phyloP scores from a whole-genome alignment of 169 alveolate genomes.

The Cryptosporidium xiaoi region DNA sequence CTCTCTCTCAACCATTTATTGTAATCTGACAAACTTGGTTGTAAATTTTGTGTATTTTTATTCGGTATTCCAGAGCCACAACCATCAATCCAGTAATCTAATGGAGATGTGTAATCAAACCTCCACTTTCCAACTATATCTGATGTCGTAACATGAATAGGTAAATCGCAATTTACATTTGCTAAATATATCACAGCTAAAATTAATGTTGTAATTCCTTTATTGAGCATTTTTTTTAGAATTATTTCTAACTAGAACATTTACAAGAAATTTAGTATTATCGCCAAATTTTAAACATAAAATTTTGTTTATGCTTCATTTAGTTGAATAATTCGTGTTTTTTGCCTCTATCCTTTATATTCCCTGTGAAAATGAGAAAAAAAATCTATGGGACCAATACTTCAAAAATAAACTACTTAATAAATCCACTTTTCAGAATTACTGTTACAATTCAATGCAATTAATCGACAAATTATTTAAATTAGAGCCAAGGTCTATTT shows the following conservation, averaged over 20 bases:
- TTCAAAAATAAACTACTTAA: too few species aligned
- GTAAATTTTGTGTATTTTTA: slow-evolving; percentile 77
- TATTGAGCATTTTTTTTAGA: background rate
- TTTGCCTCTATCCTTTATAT: too few species aligned
- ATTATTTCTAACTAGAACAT: background rate
- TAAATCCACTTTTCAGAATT: too few species aligned
- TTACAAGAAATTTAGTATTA: too few species aligned
- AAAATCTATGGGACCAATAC: too few species aligned
- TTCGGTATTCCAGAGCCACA: slow-evolving; percentile 82
- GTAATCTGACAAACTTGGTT: slow-evolving; percentile 63
- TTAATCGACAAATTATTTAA: too few species aligned
- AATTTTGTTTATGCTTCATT: too few species aligned
- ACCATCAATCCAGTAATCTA: slow-evolving; percentile 53
- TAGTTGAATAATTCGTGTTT: too few species aligned
- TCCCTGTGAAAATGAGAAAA: too few species aligned
- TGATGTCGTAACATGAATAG: slow-evolving; percentile 79
- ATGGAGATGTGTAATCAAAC: slow-evolving; percentile 67
- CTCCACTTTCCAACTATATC: slow-evolving; percentile 77
- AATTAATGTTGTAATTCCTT: background rate
- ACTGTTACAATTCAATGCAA: too few species aligned
- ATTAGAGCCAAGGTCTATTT: background rate
- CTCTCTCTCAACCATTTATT: slow-evolving; percentile 46
- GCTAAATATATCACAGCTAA: background rate
- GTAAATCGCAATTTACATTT: slow-evolving; percentile 74
- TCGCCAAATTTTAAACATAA: too few species aligned